A percentile compares a stretch with the other conserved stretches of the same genome.
Conservation (phyloP, 1,284 basidiomycete species). For the Sphaerobolus stellatus region DNA sequence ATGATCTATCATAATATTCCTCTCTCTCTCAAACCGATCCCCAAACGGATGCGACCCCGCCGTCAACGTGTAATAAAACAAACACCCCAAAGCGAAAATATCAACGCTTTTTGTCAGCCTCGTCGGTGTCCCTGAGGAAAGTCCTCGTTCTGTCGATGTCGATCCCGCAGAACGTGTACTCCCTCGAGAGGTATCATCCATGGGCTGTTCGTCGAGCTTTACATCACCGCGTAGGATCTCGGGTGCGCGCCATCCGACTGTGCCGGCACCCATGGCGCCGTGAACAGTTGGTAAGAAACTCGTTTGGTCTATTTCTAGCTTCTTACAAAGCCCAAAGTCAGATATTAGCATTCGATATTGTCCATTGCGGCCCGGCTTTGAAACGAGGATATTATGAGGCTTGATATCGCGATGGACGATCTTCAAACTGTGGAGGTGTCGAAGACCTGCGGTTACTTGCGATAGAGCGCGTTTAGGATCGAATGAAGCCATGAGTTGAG, state of each 20-base stretch:
- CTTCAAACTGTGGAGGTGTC: slow-evolving; percentile 92
- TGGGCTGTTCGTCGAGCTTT: slow-evolving; percentile 72
- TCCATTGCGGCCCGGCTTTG: slow-evolving; percentile 63
- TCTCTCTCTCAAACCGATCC: slow-evolving; percentile 86
- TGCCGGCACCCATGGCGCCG: slow-evolving; percentile 85
- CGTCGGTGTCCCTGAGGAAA: slow-evolving; percentile 44
- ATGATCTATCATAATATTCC: slow-evolving; percentile 84
- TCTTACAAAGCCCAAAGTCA: slow-evolving; percentile 93
- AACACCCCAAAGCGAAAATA: slow-evolving; percentile 89
- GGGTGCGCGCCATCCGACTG: slow-evolving; percentile 92
- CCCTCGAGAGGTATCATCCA: slow-evolving; percentile 50
- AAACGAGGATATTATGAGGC: slow-evolving; percentile 97
- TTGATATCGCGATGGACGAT: slow-evolving; percentile 99
- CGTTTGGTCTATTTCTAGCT: slow-evolving; percentile 89
- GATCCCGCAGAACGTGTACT: slow-evolving; percentile 52
- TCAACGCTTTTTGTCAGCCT: slow-evolving; percentile 91
- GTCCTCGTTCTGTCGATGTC: too few relatives aligned
- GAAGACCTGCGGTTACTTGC: slow-evolving; percentile 86
- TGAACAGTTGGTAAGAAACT: slow-evolving; percentile 83
- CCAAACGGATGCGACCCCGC: slow-evolving; percentile 90
- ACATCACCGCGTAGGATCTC: slow-evolving; percentile 92
- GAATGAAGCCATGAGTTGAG: slow-evolving; percentile 66
- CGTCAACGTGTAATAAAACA: slow-evolving; percentile 90
- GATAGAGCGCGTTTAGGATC: slow-evolving; percentile 86
- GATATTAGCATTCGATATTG: slow-evolving; percentile 88